Evolutionary conservation across 345 rosid species (phyloP), one percentile per base, ranked within the genome.

Genomic region (Gynandropsis gynandra): DNA sequence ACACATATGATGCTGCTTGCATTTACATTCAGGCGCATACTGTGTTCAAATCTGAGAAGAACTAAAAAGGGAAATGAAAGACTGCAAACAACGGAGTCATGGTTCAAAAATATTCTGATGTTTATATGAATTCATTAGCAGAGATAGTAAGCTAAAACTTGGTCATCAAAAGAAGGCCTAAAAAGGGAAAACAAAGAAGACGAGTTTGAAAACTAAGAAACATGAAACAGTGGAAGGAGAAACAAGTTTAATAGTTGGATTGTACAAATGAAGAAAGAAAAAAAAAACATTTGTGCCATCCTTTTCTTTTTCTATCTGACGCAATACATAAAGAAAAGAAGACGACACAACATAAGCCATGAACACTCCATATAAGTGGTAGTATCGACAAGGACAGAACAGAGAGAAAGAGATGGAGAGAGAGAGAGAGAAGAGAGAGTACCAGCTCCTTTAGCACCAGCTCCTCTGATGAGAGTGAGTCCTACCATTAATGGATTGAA

Each of bases 361-460:
- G 70, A 35, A 50, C 46, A 50, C 42, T 19, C 14, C 12, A 31
- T 12, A 16, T 37, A 13, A 27, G 15, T 10, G 18, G 1, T 24
- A 12, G 18, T 18, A 42, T 8, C 14, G 47, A 29, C 29, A 34
- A 40, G 12, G 37, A 59, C 47, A 57, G 61, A 27, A 27, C 52
- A n/a, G n/a, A n/a, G 32, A 66, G 13, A 50, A 49, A 54, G 8
- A 33, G 21, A 52, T 36, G 50, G 34, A 65, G 62, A 42, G 10
- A n/a, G 0, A 39, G 13, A 10, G 10, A 8, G 46, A n/a, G n/a
- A 0, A 39, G 13, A 10, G 10, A 53, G 18, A 56, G 68, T 68
- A 86, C 98, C 98, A 49, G 96, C 98, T 71, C 96, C 83, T 61
- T 73, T 78, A 8, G 87, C 81, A 20, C 66, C 80, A 64, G 96